Conservation (phyloP, 345 rosid species). For the Populus tremula region DNA sequence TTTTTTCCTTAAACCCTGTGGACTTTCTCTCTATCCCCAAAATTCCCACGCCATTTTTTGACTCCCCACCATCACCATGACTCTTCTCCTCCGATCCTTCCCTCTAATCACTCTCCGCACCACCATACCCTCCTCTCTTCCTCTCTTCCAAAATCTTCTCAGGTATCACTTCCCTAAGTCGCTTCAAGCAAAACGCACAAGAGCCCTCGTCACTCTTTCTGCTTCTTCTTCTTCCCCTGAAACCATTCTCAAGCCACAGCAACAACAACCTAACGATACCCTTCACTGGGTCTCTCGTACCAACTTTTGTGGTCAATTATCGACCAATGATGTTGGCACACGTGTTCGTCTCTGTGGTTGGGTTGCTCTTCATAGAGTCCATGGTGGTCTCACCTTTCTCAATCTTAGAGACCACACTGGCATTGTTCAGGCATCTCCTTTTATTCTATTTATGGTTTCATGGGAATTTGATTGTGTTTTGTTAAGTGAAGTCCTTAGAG, state of each 20-base stretch:
- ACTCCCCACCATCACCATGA: slow-evolving; percentile 18
- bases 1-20: slow-evolving; percentile 36
- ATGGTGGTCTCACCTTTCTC: slow-evolving; percentile 87
- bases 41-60: slow-evolving; percentile 7
- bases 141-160: slow-evolving; percentile 15
- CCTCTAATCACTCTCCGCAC: slow-evolving; percentile 33
- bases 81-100: slow-evolving; percentile 34
- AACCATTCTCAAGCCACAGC: slow-evolving; percentile 6
- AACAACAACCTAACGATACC: slow-evolving; percentile 11
- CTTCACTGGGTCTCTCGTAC: slow-evolving; percentile 78
- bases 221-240: slow-evolving; percentile 32
- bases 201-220: slow-evolving; percentile 27
- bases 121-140: slow-evolving; percentile 12
- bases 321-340: slow-evolving; percentile 60
- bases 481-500: background rate
- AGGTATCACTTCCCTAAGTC: slow-evolving; percentile 15
- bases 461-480: background rate
- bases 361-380: slow-evolving; percentile 92
- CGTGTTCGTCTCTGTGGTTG: slow-evolving; percentile 90
- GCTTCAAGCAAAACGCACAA: slow-evolving; percentile 16
- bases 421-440: slow-evolving; percentile 64
- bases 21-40: slow-evolving; percentile 3
- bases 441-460: background rate
- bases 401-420: slow-evolving; percentile 97
- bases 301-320: slow-evolving; percentile 61